Conservation (phyloP, 148 eudicot genomes). For the Tetragonia tetragonoides region DNA sequence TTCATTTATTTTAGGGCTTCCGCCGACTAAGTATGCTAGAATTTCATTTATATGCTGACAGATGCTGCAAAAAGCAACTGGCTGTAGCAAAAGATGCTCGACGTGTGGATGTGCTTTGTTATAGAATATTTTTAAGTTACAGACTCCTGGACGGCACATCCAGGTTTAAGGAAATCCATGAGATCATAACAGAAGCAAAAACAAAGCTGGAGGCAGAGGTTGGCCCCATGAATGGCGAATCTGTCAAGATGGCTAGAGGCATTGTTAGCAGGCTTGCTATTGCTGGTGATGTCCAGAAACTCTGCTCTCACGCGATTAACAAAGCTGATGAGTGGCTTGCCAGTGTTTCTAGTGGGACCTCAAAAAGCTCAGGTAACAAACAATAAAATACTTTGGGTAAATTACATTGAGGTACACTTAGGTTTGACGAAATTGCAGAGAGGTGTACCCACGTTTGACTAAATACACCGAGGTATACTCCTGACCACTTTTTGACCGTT, state of each 20-base stretch:
- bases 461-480: too few species aligned
- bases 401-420: too few species aligned
- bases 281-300: slow-evolving; percentile 72
- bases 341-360: slow-evolving; percentile 30
- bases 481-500: too few species aligned
- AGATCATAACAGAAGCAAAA: slow-evolving; percentile 64
- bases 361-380: slow-evolving; percentile 45
- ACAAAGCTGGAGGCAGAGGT: slow-evolving; percentile 71
- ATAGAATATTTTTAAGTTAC: slow-evolving; percentile 69
- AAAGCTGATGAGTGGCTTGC: slow-evolving; percentile 76
- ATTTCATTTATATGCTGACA: slow-evolving; percentile 29
- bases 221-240: slow-evolving; percentile 69
- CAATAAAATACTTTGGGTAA: not conserved
- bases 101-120: slow-evolving; percentile 74
- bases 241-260: slow-evolving; percentile 68
- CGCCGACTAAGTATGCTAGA: slow-evolving; percentile 8
- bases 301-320: slow-evolving; percentile 70
- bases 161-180: slow-evolving; percentile 70
- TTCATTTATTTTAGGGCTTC: not conserved
- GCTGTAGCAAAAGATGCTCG: slow-evolving; percentile 78
- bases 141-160: slow-evolving; percentile 78
- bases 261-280: slow-evolving; percentile 77
- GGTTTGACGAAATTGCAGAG: too few species aligned
- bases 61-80: slow-evolving; percentile 92
- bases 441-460: too few species aligned